These are phyloP conservation scores for Evernia prunastri DNA, from an alignment of 495 filamentous ascomycete genomes.

Conservation along the genomic window DNA sequence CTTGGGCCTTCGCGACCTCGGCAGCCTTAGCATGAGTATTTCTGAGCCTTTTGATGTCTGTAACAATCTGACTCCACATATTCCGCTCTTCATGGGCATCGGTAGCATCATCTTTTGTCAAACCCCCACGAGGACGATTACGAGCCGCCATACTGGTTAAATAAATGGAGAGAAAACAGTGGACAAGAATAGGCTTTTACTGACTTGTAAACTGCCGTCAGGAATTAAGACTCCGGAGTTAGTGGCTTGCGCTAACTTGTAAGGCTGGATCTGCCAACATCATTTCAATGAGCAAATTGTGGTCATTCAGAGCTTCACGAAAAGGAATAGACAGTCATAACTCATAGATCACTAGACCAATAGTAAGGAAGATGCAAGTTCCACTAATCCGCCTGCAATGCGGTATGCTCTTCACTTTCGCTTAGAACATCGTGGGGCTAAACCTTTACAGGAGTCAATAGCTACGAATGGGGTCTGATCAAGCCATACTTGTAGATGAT, in stretches of 20 bases:
- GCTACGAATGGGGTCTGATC: constrained; percentile 87
- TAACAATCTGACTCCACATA: constrained; percentile 57
- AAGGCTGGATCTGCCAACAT: constrained; percentile 8
- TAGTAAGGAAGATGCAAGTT: constrained; percentile 51
- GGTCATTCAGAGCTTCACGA: not conserved
- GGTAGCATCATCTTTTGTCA: constrained; percentile 38
- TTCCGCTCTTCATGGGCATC: constrained; percentile 55
- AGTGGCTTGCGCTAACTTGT: constrained; percentile 1
- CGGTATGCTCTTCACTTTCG: constrained; percentile 47
- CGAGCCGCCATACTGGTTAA: constrained; percentile 35
- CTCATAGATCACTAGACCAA: not conserved
- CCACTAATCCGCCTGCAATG: constrained; percentile 89
- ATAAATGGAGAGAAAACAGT: not conserved
- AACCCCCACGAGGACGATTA: constrained; percentile 35
- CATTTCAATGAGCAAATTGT: not conserved
- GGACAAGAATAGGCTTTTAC: no score
- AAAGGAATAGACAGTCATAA: not conserved
- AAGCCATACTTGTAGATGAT: not conserved
- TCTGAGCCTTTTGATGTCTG: constrained; percentile 42
- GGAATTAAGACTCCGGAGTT: constrained; percentile 5
- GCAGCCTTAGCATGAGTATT: constrained; percentile 32
- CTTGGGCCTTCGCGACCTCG: constrained; percentile 46
- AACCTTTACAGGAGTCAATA: constrained; percentile 65
- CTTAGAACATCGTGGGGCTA: constrained; percentile 19
- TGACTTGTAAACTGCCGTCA: not conserved